Evolutionary conservation across 2,329 filamentous ascomycete species (phyloP), one percentile per base, ranked within the genome.

Genomic region (Ceratocystis cacaofunesta): DNA sequence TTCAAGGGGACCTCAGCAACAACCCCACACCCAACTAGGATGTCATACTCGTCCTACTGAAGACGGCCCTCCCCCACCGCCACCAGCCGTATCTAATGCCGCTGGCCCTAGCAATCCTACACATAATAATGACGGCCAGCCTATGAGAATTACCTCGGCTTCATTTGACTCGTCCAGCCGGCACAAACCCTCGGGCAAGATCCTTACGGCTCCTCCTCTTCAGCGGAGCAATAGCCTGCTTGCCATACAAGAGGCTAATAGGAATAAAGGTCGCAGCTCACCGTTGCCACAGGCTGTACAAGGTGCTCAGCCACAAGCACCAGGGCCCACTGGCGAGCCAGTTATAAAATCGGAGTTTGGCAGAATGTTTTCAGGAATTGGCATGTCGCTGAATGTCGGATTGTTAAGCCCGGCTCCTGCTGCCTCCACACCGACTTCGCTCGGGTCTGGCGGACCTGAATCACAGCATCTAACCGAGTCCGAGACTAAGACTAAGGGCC

Each of bases 281-380:
- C 92, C 92, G 1, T 78, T 96, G 17, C 92, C 92, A 0, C 92
- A 96, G 74, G 92, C 92, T 25, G 92, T 96, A 0, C 92, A 96
- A 72, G 92, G 92, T 25, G 92, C 89, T 1, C 92, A 96, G 73
- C 85, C 87, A 17, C 88, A 91, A 70, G 83, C 88, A 48, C 82
- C 88, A 64, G 89, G 88, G 2, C 89, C 90, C 5, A 84, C 85
- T 15, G 88, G 87, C 17, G 91, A 96, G 73, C 88, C 90, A 10
- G 88, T 88, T 55, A 95, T 96, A 72, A 96, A 96, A 79, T 95
- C 86, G 72, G 92, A 96, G 73, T 92, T 96, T 73, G 92, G 92
- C 32, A 86, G 90, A 68, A 95, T 96, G 81, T 96, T 96, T 75
- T 90, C 90, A 19, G 92, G 92, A n/a, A 90, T 97, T 69, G 92